These are phyloP conservation scores for Hansenula lynferdii DNA, from an alignment of 1,139 yeast genomes.

Conservation along the genomic window DNA sequence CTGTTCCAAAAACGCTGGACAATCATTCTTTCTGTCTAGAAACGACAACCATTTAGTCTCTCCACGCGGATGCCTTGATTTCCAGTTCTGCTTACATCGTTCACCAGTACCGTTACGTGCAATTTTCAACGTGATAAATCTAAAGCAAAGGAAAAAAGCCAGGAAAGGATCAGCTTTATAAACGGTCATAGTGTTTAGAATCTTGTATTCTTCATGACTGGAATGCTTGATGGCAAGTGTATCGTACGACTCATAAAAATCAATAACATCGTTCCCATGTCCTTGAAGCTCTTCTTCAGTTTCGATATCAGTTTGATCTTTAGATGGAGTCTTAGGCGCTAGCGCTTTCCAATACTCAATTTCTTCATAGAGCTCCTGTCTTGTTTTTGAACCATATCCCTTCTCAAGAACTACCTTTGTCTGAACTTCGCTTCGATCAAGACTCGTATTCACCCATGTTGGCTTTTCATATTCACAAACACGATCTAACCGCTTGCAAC, in stretches of 20 bases:
- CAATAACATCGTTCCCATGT: conserved; percentile 2
- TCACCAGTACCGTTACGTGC: background rate
- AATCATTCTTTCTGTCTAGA: conserved; percentile 11
- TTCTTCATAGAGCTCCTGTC: background rate
- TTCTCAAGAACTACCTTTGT: background rate
- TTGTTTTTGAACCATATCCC: background rate
- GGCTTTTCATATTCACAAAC: conserved; percentile 11
- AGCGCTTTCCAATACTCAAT: background rate
- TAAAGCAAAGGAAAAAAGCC: conserved; percentile 13
- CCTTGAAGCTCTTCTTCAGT: background rate
- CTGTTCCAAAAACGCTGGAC: conserved; percentile 4
- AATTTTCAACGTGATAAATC: conserved; percentile 8
- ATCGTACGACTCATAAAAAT: conserved; percentile 14
- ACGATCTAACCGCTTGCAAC: conserved; percentile 8
- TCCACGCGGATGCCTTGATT: conserved; percentile 14
- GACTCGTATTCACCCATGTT: conserved; percentile 10
- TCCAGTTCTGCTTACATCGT: conserved; percentile 7
- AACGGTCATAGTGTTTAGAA: conserved; percentile 7
- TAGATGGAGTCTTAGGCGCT: background rate
- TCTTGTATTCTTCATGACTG: conserved; percentile 16
- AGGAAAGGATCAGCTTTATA: conserved; percentile 14
- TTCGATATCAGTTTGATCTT: background rate
- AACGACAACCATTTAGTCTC: conserved; percentile 14
- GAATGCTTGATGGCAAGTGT: background rate
- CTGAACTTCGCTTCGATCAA: background rate